Evolutionary conservation across 352 stramenopile species (phyloP), one percentile per base, ranked within the genome.

Genomic region (Nothophytophthora sp.): DNA sequence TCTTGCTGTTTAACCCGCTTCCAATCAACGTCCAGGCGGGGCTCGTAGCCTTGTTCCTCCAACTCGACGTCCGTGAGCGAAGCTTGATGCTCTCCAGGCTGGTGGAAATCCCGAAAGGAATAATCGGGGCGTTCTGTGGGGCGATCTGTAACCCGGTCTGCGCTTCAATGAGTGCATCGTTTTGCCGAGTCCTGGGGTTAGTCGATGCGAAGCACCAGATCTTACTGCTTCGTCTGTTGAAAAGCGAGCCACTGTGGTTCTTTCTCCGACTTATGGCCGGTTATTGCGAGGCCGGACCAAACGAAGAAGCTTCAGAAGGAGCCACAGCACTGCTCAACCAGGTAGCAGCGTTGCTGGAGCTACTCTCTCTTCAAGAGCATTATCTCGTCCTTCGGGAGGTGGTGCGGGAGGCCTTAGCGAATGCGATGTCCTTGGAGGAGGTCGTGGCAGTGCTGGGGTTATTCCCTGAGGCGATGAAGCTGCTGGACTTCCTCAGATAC

Each of bases 371-470:
- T 8, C 50, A 75, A 18, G 41, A 55, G 0, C 70, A 80, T 18
- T 79, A 70, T 23, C 40, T 71, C 1, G 24, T 72, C 18, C 59
- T 90, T 7, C 55, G 50, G 16, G 54, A 63, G 8, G 73, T 86
- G 5, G 63, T 86, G 10, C 50, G 77, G 34, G 66, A 76, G 27
- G 76, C 79, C 7, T 53, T 85, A 15, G 42, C 32, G 0, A 70
- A 73, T 29, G 48, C 37, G 2, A 70, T 81, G 13, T 30, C 49
- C 2, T 40, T 88, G 28, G 44, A 65, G 20, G 59, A 77, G 50
- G 30, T 88, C 8, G 67, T 86, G 11, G 36, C 70, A 20, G 79
- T 90, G 10, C 36, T 88, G n/a, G 63, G 63, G 4, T 58, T 84
- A 34, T 88, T 88, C n/a, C 60, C 63, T 5, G 50, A 70, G 1